Base-by-base conservation (phyloP, 2,329 filamentous ascomycete species). In the Teratosphaeria nubilosa region DNA sequence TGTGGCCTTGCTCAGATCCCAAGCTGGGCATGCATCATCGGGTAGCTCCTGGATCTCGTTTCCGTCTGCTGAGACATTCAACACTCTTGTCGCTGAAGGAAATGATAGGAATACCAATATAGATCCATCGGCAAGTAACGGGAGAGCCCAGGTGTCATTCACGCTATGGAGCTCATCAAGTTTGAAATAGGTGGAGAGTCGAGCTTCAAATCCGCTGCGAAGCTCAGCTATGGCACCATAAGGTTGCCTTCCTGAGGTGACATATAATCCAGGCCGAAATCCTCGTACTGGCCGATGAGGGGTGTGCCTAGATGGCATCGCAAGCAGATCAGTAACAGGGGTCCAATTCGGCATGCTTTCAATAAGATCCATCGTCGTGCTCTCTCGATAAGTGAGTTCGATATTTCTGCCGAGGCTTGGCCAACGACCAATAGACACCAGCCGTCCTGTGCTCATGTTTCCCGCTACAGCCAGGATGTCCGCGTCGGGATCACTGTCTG, bases 381-480 rank as follows among this genome's bases (percentile, higher is more conserved):
- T 81, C 74, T 63, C 61, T 31, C 41, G 84, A 80, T 59, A 64
- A 60, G 54, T 58, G 13, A 59, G 50, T 51, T 61, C 54, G 60
- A 58, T 25, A 56, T 59, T 80, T 72, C 52, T 83, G 74, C 55
- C 55, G 20, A 41, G 22, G 59, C 60, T n/a, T 53, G 63, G 64
- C 63, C 63, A 69, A 27, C 60, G 62, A 6, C 67, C 69, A 51
- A 71, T 69, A 2, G 62, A 64, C 1, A 68, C 62, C 2, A 70
- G 55, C 2, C 58, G 58, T 2, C 91, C 91, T 60, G 86, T 82
- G 9, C 90, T 88, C 56, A 86, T 87, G 63, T 88, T 86, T 0
- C 92, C 91, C 4, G 87, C 88, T 53, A 87, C 83, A 37, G 95
- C 81, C 53, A 96, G 76, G n/a, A 95, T 80, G 70, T 96, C 91